Base-by-base conservation (phyloP, 345 rosid species). In the Crucihimalaya himalaica region DNA sequence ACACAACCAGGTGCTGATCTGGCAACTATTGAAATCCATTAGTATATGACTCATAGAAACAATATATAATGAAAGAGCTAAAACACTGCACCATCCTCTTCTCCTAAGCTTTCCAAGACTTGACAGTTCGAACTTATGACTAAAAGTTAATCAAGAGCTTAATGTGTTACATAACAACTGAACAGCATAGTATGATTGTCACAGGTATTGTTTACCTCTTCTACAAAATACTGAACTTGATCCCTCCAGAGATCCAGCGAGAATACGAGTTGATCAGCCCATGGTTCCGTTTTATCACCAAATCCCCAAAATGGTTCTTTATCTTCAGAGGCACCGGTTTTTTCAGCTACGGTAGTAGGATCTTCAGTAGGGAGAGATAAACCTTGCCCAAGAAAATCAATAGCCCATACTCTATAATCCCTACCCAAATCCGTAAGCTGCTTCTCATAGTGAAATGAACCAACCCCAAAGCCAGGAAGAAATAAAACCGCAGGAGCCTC, bases 381-480 rank as follows among this genome's bases (percentile, higher is more conserved):
- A 64, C 99, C 97, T 77, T 91, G 99, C 5, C 99, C 99, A 4
- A 95, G 87, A 83, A 95, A 95, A 84, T 95, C 99, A 45, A 89
- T 81, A 5, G 99, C 96, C 95, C 93, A 95, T n/a, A 89, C 99
- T 82, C 97, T 74, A 68, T 79, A 87, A 63, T 92, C 97, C 60
- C 89, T 86, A 6, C 97, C 99, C 32, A 95, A 83, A 84, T 89
- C 97, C 75, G 78, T 85, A 54, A 95, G 81, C 72, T 95, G 97
- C 86, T 89, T 95, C 82, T 89, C 97, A 29, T 87, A 91, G 77
- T 95, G 99, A 78, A 95, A 94, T 7, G 97, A 85, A 83, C 99
- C 97, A 60, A 92, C 97, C 54, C 99, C 97, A 74, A 94, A 95
- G 63, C 99, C 97, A 32, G 99, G 99, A 79, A 95, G 97, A 76